phyloP scores from a whole-genome alignment of 129 eudicot genomes.

The Glebionis coronaria region DNA sequence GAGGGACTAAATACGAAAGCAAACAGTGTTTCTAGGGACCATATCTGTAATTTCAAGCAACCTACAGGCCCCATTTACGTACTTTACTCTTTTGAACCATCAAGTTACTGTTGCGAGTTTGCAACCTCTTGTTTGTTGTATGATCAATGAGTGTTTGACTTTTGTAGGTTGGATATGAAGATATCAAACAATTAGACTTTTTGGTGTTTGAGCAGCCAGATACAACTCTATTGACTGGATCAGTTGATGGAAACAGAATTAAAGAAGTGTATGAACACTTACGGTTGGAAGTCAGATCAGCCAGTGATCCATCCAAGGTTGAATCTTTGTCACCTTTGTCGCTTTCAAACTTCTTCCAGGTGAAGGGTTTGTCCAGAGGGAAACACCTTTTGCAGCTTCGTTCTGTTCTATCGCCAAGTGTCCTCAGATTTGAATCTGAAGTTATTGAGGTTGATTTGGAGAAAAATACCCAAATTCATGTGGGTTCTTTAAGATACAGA shows the following conservation, averaged over 20 bases:
- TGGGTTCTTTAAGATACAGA: slow-evolving; percentile 67
- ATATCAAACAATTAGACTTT: slow-evolving; percentile 68
- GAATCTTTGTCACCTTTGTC: slow-evolving; percentile 78
- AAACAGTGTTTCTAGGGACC: too few relatives aligned
- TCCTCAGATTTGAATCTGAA: slow-evolving; percentile 72
- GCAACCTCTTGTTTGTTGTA: background rate
- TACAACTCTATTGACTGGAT: slow-evolving; percentile 72
- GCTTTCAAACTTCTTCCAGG: slow-evolving; percentile 87
- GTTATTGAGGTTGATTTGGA: slow-evolving; percentile 88
- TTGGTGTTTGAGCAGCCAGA: slow-evolving; percentile 92
- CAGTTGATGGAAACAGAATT: slow-evolving; percentile 57
- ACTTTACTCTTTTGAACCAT: background rate
- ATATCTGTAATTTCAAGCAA: too few relatives aligned
- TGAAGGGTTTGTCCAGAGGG: slow-evolving; percentile 80
- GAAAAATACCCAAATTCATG: slow-evolving; percentile 58
- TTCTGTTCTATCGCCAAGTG: slow-evolving; percentile 47
- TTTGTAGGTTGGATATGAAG: slow-evolving; percentile 74
- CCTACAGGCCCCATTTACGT: too few relatives aligned
- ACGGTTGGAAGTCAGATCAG: slow-evolving; percentile 75
- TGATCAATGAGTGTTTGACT: background rate
- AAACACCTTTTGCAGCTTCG: slow-evolving; percentile 85
- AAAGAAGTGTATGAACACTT: slow-evolving; percentile 69
- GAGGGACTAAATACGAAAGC: too few relatives aligned
- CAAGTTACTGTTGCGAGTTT: background rate
- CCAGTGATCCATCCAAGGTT: slow-evolving; percentile 68